These are phyloP conservation scores for Rhododendron williamsianum DNA, from an alignment of 148 eudicot species.

Conservation along the genomic window DNA sequence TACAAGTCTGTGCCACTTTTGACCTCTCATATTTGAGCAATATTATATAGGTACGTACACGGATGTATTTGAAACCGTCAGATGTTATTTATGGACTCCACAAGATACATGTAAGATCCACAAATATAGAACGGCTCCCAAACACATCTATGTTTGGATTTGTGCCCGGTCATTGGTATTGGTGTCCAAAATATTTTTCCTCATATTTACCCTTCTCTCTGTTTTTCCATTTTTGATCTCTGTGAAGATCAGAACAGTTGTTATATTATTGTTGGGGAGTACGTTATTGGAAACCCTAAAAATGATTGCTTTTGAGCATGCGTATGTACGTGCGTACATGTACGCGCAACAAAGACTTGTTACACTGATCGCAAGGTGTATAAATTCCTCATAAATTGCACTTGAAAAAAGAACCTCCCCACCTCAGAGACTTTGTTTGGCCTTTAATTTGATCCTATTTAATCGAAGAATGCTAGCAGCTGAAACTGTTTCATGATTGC, in stretches of 20 bases:
- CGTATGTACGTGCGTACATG: background rate
- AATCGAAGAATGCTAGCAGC: background rate
- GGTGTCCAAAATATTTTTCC: background rate
- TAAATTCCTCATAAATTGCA: no score
- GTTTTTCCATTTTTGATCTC: background rate
- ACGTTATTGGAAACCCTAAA: background rate
- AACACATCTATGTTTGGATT: background rate
- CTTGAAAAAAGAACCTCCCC: background rate
- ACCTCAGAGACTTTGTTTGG: background rate
- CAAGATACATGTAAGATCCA: background rate
- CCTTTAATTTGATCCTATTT: background rate
- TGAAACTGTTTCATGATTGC: background rate
- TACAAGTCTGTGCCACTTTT: background rate
- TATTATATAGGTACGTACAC: background rate
- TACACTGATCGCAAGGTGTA: background rate
- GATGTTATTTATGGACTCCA: background rate
- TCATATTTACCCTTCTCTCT: background rate
- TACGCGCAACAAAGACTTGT: background rate
- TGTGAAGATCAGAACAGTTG: background rate
- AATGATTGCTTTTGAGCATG: slow-evolving; percentile 1
- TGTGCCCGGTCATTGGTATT: background rate
- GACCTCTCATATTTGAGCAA: background rate
- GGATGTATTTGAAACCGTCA: background rate
- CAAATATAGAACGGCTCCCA: background rate
- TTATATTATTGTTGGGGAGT: background rate